These are phyloP conservation scores for Naganishia liquefaciens DNA, from an alignment of 1,284 basidiomycete species.

Conservation along the genomic window DNA sequence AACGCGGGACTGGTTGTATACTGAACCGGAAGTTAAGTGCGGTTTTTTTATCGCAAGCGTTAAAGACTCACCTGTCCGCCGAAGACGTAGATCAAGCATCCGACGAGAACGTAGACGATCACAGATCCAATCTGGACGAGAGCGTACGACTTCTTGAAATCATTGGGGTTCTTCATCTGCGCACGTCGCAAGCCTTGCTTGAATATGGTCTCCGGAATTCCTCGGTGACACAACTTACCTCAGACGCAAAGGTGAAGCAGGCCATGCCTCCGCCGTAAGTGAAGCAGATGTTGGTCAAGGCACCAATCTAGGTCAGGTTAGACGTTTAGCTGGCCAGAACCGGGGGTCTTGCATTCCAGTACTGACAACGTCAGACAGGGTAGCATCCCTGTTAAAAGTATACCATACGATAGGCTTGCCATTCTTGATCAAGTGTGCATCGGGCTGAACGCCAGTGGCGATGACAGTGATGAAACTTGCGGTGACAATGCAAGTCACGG, in stretches of 20 bases:
- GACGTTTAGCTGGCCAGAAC: neutral
- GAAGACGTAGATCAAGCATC: conserved; percentile 43
- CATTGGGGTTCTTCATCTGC: conserved; percentile 45
- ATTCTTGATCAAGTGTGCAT: conserved; percentile 36
- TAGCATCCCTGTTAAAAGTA: conserved; percentile 41
- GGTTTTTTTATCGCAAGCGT: neutral
- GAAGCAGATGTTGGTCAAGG: conserved; percentile 47
- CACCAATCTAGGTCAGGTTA: conserved; percentile 37
- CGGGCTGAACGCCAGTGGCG: conserved; percentile 42
- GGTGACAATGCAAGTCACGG: conserved; percentile 43
- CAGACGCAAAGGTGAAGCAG: conserved; percentile 46
- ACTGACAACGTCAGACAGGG: conserved; percentile 39
- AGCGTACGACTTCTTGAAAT: conserved; percentile 49
- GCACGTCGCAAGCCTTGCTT: neutral
- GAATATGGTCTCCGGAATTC: neutral
- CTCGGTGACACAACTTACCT: conserved; percentile 22
- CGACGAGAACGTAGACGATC: conserved; percentile 44
- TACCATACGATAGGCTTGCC: conserved; percentile 42
- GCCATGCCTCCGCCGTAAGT: conserved; percentile 49
- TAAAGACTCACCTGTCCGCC: conserved; percentile 40
- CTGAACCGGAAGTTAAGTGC: conserved; percentile 10
- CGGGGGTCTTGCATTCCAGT: neutral
- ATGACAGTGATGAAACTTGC: conserved; percentile 39
- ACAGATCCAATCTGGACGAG: conserved; percentile 42
- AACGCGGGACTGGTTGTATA: conserved; percentile 47